Percentiles rank a stretch among this genome's conserved stretches.
phyloP scores from a whole-genome alignment of 2,329 filamentous ascomycete species.

The Ceratocystis lukuohia region DNA sequence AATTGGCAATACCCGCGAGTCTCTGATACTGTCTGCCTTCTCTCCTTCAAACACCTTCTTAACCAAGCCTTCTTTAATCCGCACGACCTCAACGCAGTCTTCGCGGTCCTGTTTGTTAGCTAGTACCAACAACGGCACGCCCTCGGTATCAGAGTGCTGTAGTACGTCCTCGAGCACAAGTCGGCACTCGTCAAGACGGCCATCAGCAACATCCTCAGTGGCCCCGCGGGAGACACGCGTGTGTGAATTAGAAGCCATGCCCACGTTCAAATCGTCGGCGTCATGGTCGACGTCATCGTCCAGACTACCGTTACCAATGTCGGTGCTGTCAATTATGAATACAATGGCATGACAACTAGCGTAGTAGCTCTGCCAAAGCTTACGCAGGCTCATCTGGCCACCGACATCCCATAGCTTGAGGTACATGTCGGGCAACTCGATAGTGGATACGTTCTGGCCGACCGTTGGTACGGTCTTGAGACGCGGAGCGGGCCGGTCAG shows the following conservation, averaged over 20 bases:
- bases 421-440: conserved; percentile 86
- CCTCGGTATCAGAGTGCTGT: conserved; percentile 73
- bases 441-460: conserved; percentile 89
- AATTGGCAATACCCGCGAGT: conserved; percentile 81
- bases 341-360: conserved; percentile 88
- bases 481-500: conserved; percentile 48
- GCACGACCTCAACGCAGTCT: conserved; percentile 91
- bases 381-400: conserved; percentile 76
- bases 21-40: conserved; percentile 70
- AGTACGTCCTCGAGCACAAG: conserved; percentile 82
- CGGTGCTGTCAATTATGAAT: conserved; percentile 91
- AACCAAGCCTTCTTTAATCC: conserved; percentile 93
- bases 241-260: conserved; percentile 14
- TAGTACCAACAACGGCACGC: conserved; percentile 79
- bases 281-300: conserved; percentile 23
- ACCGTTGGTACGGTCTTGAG: conserved; percentile 89
- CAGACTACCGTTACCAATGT: conserved; percentile 73
- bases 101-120: conserved; percentile 98
- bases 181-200: conserved; percentile 74
- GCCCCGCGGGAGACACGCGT: conserved; percentile 2
- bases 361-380: conserved; percentile 95
- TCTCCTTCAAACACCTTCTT: conserved; percentile 93
- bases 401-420: conserved; percentile 98
- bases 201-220: conserved; percentile 30
- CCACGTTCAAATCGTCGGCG: too few species aligned